These are phyloP conservation scores for Trypanosoma melophagium DNA, from an alignment of 208 protist genomes.

Conservation along the genomic window DNA sequence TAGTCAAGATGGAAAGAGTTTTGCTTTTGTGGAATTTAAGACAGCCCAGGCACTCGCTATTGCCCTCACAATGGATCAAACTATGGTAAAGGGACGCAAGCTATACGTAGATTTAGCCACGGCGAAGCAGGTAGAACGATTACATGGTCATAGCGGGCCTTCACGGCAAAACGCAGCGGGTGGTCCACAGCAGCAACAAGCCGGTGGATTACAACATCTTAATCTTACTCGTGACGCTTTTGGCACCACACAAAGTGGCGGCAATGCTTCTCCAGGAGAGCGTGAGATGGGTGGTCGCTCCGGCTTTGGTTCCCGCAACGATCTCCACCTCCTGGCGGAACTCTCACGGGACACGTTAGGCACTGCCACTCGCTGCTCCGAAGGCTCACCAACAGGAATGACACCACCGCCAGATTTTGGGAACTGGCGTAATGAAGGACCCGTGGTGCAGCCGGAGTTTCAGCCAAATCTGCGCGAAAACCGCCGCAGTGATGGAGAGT, in stretches of 20 bases:
- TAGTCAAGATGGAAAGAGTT: constrained; percentile 76
- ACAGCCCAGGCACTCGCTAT: constrained; percentile 59
- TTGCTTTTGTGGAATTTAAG: constrained; percentile 86
- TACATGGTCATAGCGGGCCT: constrained; percentile 53
- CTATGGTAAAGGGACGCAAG: constrained; percentile 55
- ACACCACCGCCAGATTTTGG: constrained; percentile 37
- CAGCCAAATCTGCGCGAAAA: constrained; percentile 27
- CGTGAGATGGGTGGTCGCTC: constrained; percentile 37
- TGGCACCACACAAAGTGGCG: constrained; percentile 40
- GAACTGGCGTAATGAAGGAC: constrained; percentile 60
- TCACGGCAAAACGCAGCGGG: constrained; percentile 37
- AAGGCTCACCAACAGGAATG: constrained; percentile 30
- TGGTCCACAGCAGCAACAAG: constrained; percentile 42
- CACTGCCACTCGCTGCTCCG: constrained; percentile 39
- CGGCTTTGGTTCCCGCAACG: constrained; percentile 56
- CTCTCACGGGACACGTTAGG: constrained; percentile 78
- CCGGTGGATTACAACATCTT: constrained; percentile 34
- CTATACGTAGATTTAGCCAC: constrained; percentile 85
- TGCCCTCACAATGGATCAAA: constrained; percentile 66
- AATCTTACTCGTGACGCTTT: constrained; percentile 72
- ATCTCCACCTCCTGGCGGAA: constrained; percentile 43
- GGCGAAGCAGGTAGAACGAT: constrained; percentile 72
- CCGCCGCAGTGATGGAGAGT: constrained; percentile 30
- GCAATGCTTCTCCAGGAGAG: neutral
- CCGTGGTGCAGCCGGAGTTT: constrained; percentile 53